phyloP scores from a whole-genome alignment of 2,329 filamentous ascomycete species.

The Raffaelea albimanens region DNA sequence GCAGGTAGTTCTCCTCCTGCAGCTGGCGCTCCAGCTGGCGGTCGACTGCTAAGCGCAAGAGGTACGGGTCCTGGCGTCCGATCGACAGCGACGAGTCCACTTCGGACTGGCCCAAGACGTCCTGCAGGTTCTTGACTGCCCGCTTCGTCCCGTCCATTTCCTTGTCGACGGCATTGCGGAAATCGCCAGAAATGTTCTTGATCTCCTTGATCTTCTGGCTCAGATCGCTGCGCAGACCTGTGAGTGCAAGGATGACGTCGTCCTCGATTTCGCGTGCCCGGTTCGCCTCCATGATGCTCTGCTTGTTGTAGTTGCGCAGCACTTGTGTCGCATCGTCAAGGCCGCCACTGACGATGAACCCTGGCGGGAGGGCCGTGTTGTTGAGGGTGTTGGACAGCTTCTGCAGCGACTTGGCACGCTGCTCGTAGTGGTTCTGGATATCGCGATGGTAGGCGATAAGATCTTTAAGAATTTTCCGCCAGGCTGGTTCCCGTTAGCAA shows the following conservation, averaged over 20 bases:
- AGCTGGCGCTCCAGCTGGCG: slow-evolving; percentile 86
- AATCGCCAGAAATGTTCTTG: slow-evolving; percentile 84
- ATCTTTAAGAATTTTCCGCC: slow-evolving; percentile 92
- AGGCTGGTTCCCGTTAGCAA: slow-evolving; percentile 44
- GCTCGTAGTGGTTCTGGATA: slow-evolving; percentile 81
- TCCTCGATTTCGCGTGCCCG: slow-evolving; percentile 86
- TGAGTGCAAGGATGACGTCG: slow-evolving; percentile 82
- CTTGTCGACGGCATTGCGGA: slow-evolving; percentile 93
- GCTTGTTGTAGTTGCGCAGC: slow-evolving; percentile 73
- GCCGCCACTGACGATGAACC: slow-evolving; percentile 74
- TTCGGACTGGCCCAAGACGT: slow-evolving; percentile 70
- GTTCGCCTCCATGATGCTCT: slow-evolving; percentile 67
- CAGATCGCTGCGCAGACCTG: slow-evolving; percentile 76
- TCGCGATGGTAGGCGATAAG: slow-evolving; percentile 91
- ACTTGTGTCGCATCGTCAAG: slow-evolving; percentile 79
- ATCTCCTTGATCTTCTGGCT: slow-evolving; percentile 98
- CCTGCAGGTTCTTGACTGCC: slow-evolving; percentile 71
- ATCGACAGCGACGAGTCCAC: slow-evolving; percentile 64
- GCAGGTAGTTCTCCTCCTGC: slow-evolving; percentile 94
- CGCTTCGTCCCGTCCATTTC: slow-evolving; percentile 81
- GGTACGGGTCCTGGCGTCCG: slow-evolving; percentile 86
- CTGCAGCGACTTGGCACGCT: slow-evolving; percentile 68
- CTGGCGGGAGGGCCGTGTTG: slow-evolving; percentile 64
- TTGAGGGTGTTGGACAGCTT: slow-evolving; percentile 80
- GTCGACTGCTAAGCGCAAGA: slow-evolving; percentile 78